Percentiles rank a stretch among this genome's conserved stretches.
Evolutionary conservation across 768 basidiomycete genomes (phyloP).

Genomic region (Psilocybe tampanensis): DNA sequence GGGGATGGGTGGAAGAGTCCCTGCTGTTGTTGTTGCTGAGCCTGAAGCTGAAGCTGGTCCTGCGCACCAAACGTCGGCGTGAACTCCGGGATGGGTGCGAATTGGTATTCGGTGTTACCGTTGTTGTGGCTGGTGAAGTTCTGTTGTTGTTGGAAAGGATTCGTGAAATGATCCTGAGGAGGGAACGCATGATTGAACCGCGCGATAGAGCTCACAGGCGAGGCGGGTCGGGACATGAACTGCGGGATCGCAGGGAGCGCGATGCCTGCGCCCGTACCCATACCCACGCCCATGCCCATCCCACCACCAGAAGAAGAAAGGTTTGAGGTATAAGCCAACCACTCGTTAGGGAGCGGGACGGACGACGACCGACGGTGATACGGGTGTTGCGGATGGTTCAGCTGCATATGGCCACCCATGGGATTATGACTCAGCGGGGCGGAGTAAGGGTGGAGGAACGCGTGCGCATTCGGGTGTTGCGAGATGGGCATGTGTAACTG

Average conservation of each 20-base stretch:
- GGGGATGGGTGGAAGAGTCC: conserved; percentile 8
- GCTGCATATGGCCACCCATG: conserved; percentile 6
- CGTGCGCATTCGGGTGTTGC: too few species aligned
- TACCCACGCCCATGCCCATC: too few species aligned
- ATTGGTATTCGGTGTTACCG: neutral
- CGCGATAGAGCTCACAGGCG: conserved; percentile 10
- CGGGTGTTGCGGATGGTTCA: too few species aligned
- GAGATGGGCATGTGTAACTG: neutral
- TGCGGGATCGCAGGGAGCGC: conserved; percentile 46
- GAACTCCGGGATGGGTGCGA: neutral
- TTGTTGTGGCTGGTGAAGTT: too few species aligned
- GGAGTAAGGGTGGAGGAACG: neutral
- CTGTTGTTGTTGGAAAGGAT: too few species aligned
- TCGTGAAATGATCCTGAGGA: neutral
- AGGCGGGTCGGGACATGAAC: conserved; percentile 33
- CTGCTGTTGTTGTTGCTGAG: conserved; percentile 1
- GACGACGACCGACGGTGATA: conserved; percentile 60
- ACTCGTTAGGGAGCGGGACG: conserved; percentile 61
- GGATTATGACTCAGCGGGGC: neutral
- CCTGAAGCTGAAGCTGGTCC: neutral
- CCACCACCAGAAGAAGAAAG: too few species aligned
- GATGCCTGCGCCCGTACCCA: conserved; percentile 37
- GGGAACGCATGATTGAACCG: neutral
- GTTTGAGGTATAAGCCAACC: conserved; percentile 19
- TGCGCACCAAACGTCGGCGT: neutral